Conservation (phyloP, 495 filamentous ascomycete genomes). For the Platismatia glauca region DNA sequence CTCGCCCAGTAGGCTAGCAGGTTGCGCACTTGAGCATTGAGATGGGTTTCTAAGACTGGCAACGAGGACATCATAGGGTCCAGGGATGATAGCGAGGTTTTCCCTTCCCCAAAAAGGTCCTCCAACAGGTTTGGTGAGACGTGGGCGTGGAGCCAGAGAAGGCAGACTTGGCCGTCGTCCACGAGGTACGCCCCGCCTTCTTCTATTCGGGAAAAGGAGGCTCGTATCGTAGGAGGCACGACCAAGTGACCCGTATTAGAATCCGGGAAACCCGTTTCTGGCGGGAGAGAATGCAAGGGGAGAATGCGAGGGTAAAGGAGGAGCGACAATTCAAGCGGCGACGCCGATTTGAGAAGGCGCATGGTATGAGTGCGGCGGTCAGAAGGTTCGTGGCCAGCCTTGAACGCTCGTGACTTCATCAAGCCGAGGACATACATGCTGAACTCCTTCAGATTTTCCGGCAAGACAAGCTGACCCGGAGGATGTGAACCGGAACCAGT, state of each 20-base stretch:
- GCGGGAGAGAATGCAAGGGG: slow-evolving; percentile 73
- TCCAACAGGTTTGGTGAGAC: slow-evolving; percentile 73
- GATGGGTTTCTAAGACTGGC: slow-evolving; percentile 77
- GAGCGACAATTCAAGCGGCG: slow-evolving; percentile 71
- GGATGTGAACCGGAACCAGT: slow-evolving; percentile 78
- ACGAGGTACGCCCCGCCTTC: slow-evolving; percentile 94
- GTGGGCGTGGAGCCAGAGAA: slow-evolving; percentile 80
- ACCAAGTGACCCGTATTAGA: slow-evolving; percentile 71
- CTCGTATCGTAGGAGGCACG: slow-evolving; percentile 57
- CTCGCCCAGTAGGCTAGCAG: slow-evolving; percentile 77
- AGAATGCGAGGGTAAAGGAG: slow-evolving; percentile 96
- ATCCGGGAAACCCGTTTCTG: slow-evolving; percentile 76
- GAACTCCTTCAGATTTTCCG: slow-evolving; percentile 93
- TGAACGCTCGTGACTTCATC: slow-evolving; percentile 86
- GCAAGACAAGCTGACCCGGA: slow-evolving; percentile 87
- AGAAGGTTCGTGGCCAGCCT: slow-evolving; percentile 79
- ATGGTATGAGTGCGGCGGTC: slow-evolving; percentile 88
- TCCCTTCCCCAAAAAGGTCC: slow-evolving; percentile 80
- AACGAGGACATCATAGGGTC: slow-evolving; percentile 66
- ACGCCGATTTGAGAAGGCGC: slow-evolving; percentile 81
- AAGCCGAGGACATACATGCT: slow-evolving; percentile 94
- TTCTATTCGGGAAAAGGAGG: slow-evolving; percentile 83
- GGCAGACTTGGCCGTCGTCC: slow-evolving; percentile 87
- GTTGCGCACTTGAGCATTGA: slow-evolving; percentile 92
- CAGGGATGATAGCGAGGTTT: slow-evolving; percentile 60